phyloP scores from a whole-genome alignment of 768 basidiomycete genomes.

The Nevesoporus exiguus region DNA sequence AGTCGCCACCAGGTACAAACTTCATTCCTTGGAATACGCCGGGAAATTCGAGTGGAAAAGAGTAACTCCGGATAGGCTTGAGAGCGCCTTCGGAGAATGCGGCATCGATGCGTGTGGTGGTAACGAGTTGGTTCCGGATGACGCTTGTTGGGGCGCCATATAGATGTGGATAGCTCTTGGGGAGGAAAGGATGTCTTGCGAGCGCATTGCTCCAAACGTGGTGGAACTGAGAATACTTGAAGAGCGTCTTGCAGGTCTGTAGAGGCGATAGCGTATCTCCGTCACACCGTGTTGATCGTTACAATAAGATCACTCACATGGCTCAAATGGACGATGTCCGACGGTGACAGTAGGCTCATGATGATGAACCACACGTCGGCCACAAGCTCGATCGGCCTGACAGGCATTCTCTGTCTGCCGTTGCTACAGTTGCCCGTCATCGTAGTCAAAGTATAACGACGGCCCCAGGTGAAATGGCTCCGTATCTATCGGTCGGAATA shows the following conservation, averaged over 20 bases:
- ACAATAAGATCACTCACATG: slow-evolving; percentile 18
- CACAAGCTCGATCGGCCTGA: slow-evolving; percentile 14
- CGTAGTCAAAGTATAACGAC: neutral
- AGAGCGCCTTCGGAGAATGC: slow-evolving; percentile 16
- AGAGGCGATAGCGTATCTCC: neutral
- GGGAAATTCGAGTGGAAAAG: slow-evolving; percentile 30
- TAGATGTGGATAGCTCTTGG: slow-evolving; percentile 26
- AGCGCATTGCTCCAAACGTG: slow-evolving; percentile 29
- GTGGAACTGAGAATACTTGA: slow-evolving; percentile 21
- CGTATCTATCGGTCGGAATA: neutral
- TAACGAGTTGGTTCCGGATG: slow-evolving; percentile 26
- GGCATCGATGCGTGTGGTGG: slow-evolving; percentile 21
- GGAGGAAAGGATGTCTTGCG: slow-evolving; percentile 21
- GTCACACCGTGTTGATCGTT: neutral
- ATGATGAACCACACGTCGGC: slow-evolving; percentile 30
- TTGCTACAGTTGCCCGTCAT: neutral
- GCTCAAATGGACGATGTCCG: slow-evolving; percentile 24
- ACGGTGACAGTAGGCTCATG: slow-evolving; percentile 27
- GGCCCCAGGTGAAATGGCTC: neutral
- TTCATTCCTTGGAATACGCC: slow-evolving; percentile 31
- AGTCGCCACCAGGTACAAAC: slow-evolving; percentile 29
- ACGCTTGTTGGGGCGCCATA: slow-evolving; percentile 11
- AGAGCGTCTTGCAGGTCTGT: slow-evolving; percentile 27
- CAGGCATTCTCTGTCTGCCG: neutral
- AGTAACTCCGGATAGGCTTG: slow-evolving; percentile 19